A percentile compares a stretch with the other conserved stretches of the same genome.
These are phyloP conservation scores for Fusarium nurragi DNA, from an alignment of 2,329 filamentous ascomycete genomes.

Conservation along the genomic window DNA sequence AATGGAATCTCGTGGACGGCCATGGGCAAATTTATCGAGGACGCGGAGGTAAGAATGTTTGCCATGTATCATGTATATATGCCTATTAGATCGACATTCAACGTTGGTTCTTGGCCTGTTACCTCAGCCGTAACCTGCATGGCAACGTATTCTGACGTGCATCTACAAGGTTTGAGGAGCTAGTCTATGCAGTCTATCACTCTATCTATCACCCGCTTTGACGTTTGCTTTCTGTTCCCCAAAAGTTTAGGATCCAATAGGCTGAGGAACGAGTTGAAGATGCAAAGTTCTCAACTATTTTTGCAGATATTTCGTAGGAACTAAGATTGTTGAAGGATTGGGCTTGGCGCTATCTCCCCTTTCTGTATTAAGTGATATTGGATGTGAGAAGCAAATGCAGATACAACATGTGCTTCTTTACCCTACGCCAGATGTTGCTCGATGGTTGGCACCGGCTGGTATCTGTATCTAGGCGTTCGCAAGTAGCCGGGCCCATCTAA, in stretches of 20 bases:
- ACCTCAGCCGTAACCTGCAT: slow-evolving; percentile 11
- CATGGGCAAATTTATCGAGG: neutral
- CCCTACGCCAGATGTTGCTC: neutral
- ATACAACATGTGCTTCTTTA: too few species aligned
- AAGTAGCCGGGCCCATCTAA: slow-evolving; percentile 3
- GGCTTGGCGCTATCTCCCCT: neutral
- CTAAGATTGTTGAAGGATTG: slow-evolving; percentile 1
- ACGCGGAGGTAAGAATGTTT: neutral
- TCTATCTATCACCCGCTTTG: slow-evolving; percentile 27
- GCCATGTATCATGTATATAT: too few species aligned
- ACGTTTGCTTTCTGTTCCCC: slow-evolving; percentile 28
- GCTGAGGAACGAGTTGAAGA: slow-evolving; percentile 30
- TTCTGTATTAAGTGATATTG: too few species aligned
- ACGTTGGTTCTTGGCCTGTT: slow-evolving; percentile 9
- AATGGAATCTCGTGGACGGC: neutral
- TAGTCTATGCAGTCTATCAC: neutral
- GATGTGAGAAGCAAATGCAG: neutral
- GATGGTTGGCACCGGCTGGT: slow-evolving; percentile 14
- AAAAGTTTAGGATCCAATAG: slow-evolving; percentile 14
- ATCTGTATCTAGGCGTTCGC: neutral
- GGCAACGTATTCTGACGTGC: slow-evolving; percentile 16
- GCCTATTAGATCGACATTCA: neutral
- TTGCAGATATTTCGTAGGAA: neutral
- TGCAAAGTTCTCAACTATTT: neutral
- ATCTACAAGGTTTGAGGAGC: slow-evolving; percentile 6